A percentile compares a stretch with the other conserved stretches of the same genome.
Evolutionary conservation across 441 rosid genomes (phyloP).

Genomic region (Raphanus hybrid): DNA sequence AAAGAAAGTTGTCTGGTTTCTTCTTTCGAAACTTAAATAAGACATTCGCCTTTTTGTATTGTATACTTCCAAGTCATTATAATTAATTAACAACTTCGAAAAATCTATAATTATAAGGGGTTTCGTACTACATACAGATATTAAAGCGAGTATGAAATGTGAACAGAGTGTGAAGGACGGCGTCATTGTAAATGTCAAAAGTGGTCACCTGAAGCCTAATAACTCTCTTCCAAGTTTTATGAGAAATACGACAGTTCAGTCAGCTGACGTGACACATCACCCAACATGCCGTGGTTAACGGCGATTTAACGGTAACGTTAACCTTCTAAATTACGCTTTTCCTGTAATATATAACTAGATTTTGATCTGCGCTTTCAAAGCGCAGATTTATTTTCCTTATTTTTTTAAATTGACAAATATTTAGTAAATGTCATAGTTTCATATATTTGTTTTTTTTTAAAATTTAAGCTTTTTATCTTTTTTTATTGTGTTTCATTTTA

Average conservation of each 20-base stretch:
- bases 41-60: background rate
- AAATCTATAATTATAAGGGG: background rate
- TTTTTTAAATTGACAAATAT: no score
- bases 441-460: no score
- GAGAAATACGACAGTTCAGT: slow-evolving; percentile 30
- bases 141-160: background rate
- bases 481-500: no score
- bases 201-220: slow-evolving; percentile 33
- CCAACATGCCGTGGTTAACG: slow-evolving; percentile 27
- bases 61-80: background rate
- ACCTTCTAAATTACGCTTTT: background rate
- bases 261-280: slow-evolving; percentile 26
- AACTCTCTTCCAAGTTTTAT: slow-evolving; percentile 27
- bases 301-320: slow-evolving; percentile 25
- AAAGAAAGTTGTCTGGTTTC: background rate
- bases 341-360: no score
- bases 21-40: background rate
- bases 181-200: slow-evolving; percentile 17
- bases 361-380: no score
- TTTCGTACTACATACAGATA: background rate
- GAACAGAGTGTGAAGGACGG: slow-evolving; percentile 12
- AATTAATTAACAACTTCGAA: background rate
- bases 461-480: no score
- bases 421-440: no score
- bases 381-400: no score